phyloP scores from a whole-genome alignment of 164 flowering plant species.

The Taxillus chinensis region DNA sequence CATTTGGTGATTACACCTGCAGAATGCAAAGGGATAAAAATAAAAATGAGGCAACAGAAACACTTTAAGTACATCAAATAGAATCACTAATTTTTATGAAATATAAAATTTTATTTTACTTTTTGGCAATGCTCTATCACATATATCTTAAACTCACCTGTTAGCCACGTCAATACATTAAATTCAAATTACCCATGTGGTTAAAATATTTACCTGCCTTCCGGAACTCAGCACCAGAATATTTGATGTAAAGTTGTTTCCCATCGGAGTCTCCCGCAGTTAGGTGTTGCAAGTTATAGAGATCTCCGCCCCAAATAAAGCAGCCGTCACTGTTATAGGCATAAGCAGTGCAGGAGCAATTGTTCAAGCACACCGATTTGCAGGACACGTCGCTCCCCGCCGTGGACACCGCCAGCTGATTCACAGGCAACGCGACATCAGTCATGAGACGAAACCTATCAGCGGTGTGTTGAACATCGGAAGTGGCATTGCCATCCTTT shows the following conservation, averaged over 20 bases:
- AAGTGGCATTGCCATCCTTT: neutral
- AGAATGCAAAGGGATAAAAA: neutral
- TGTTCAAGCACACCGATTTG: neutral
- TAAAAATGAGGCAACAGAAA: neutral
- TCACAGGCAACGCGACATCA: neutral
- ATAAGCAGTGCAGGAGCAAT: constrained; percentile 3
- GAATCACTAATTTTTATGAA: too few species aligned
- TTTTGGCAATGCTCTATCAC: too few species aligned
- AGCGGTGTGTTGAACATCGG: neutral
- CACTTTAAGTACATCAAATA: too few species aligned
- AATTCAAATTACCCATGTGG: too few species aligned
- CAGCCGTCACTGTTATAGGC: neutral
- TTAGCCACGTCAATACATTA: too few species aligned
- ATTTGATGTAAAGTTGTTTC: neutral
- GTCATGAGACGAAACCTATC: constrained; percentile 2
- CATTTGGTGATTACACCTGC: neutral
- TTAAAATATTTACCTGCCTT: neutral
- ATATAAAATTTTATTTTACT: too few species aligned
- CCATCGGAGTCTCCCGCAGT: neutral
- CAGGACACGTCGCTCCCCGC: neutral
- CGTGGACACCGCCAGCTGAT: neutral
- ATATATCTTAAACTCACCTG: too few species aligned
- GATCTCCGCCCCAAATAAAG: neutral
- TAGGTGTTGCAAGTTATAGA: neutral
- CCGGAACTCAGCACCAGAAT: neutral